These are phyloP conservation scores for Saitozyma sp. DNA, from an alignment of 768 basidiomycete genomes.

Conservation along the genomic window DNA sequence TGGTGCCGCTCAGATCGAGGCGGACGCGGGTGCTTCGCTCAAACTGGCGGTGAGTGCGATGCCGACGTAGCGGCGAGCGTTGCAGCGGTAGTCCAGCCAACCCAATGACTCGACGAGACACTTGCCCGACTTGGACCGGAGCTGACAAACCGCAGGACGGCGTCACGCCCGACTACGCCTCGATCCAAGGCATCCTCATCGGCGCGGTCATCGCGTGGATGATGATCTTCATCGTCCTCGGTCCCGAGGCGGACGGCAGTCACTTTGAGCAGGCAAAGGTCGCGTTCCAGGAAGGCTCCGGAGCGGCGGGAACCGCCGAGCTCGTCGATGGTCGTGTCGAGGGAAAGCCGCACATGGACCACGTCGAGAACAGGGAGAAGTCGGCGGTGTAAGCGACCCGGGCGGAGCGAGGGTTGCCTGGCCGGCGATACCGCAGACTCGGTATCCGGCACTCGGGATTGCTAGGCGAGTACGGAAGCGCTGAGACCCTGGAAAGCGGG, in stretches of 20 bases:
- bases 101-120: too few species aligned
- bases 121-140: too few species aligned
- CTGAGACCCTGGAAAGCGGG: too few species aligned
- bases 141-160: constrained; percentile 27
- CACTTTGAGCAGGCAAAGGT: constrained; percentile 82
- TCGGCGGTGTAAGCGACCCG: too few species aligned
- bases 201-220: constrained; percentile 78
- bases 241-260: constrained; percentile 74
- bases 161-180: constrained; percentile 67
- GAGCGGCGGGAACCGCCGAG: constrained; percentile 39
- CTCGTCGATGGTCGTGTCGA: constrained; percentile 52
- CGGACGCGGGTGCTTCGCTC: constrained; percentile 63
- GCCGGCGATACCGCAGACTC: too few species aligned
- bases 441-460: too few species aligned
- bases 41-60: constrained; percentile 48
- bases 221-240: constrained; percentile 71
- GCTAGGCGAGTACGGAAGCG: too few species aligned
- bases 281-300: constrained; percentile 75
- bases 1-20: constrained; percentile 78
- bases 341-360: constrained; percentile 25
- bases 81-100: too few species aligned
- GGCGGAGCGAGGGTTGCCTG: too few species aligned
- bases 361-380: constrained; percentile 19
- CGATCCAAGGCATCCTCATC: constrained; percentile 79
- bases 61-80: too few species aligned